phyloP scores from a whole-genome alignment of 768 basidiomycete species.

The Leccinum truebloodii region DNA sequence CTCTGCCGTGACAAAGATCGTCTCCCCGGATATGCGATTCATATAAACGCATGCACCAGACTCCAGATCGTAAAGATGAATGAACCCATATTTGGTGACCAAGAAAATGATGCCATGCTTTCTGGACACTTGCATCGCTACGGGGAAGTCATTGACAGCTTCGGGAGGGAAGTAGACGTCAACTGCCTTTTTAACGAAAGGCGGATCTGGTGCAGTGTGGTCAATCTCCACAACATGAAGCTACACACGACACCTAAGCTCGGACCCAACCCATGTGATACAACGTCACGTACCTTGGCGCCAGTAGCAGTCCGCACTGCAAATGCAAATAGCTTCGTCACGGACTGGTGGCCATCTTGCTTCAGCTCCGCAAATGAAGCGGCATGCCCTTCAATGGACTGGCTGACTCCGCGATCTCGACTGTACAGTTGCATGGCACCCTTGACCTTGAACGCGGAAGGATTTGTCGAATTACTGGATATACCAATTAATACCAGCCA shows the following conservation, averaged over 20 bases:
- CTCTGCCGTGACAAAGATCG: slow-evolving; percentile 98
- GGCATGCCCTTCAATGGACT: slow-evolving; percentile 98
- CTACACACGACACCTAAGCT: slow-evolving; percentile 42
- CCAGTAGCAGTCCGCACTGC: slow-evolving; percentile 95
- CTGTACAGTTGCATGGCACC: slow-evolving; percentile 98
- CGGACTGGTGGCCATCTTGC: slow-evolving; percentile 81
- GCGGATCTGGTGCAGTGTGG: slow-evolving; percentile 88
- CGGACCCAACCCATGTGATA: slow-evolving; percentile 1
- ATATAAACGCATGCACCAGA: slow-evolving; percentile 98
- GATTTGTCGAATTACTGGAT: slow-evolving; percentile 87
- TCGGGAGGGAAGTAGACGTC: slow-evolving; percentile 99
- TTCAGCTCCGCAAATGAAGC: slow-evolving; percentile 94
- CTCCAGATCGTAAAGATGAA: slow-evolving; percentile 98
- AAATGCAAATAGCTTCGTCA: slow-evolving; percentile 93
- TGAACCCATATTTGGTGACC: slow-evolving; percentile 99
- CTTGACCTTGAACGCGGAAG: slow-evolving; percentile 97
- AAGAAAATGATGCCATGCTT: slow-evolving; percentile 97
- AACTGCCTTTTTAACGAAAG: slow-evolving; percentile 95
- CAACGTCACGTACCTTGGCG: slow-evolving; percentile 72
- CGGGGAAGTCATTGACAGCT: slow-evolving; percentile 97
- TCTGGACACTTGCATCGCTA: slow-evolving; percentile 98
- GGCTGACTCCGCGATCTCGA: slow-evolving; percentile 87
- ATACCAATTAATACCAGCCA: slow-evolving; percentile 98
- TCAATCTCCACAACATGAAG: slow-evolving; percentile 99
- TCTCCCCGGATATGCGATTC: slow-evolving; percentile 99